These are phyloP conservation scores for Juglanconis juglandina DNA, from an alignment of 2,329 filamentous ascomycete species.

Conservation along the genomic window DNA sequence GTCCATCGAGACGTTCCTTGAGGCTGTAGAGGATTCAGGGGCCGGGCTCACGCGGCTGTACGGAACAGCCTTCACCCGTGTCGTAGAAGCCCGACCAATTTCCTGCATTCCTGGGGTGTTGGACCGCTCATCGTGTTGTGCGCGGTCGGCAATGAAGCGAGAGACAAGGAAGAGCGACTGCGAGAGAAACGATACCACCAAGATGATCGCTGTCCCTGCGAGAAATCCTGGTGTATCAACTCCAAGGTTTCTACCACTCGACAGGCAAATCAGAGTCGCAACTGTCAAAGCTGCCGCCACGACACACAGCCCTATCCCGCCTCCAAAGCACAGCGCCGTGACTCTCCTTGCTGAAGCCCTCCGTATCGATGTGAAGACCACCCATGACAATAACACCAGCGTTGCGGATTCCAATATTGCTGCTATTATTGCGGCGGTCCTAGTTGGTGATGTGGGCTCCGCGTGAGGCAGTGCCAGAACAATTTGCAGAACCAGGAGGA, in stretches of 20 bases:
- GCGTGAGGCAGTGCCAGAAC: slow-evolving; percentile 35
- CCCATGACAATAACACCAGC: slow-evolving; percentile 32
- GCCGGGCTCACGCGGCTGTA: slow-evolving; percentile 45
- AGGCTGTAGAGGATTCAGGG: slow-evolving; percentile 25
- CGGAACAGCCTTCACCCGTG: slow-evolving; percentile 49
- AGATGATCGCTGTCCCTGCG: slow-evolving; percentile 40
- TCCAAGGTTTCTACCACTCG: slow-evolving; percentile 33
- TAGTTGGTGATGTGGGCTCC: slow-evolving; percentile 28
- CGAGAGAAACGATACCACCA: slow-evolving; percentile 42
- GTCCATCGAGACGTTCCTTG: slow-evolving; percentile 33
- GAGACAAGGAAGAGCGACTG: slow-evolving; percentile 49
- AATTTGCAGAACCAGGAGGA: slow-evolving; percentile 37
- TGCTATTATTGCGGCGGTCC: slow-evolving; percentile 36
- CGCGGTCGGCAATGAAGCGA: slow-evolving; percentile 39
- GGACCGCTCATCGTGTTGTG: slow-evolving; percentile 26
- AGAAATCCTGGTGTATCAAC: slow-evolving; percentile 35
- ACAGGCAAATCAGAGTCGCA: slow-evolving; percentile 39
- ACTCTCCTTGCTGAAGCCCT: slow-evolving; percentile 23
- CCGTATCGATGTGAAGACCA: slow-evolving; percentile 27
- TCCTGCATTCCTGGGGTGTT: slow-evolving; percentile 30
- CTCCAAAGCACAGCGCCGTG: slow-evolving; percentile 34
- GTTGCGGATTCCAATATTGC: slow-evolving; percentile 35
- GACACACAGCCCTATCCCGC: slow-evolving; percentile 38
- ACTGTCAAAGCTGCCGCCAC: slow-evolving; percentile 45
- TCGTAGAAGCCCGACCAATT: slow-evolving; percentile 28